A percentile compares a stretch with the other conserved stretches of the same genome.
Evolutionary conservation across 495 filamentous ascomycete genomes (phyloP).

Genomic region (Daldinia decipiens): DNA sequence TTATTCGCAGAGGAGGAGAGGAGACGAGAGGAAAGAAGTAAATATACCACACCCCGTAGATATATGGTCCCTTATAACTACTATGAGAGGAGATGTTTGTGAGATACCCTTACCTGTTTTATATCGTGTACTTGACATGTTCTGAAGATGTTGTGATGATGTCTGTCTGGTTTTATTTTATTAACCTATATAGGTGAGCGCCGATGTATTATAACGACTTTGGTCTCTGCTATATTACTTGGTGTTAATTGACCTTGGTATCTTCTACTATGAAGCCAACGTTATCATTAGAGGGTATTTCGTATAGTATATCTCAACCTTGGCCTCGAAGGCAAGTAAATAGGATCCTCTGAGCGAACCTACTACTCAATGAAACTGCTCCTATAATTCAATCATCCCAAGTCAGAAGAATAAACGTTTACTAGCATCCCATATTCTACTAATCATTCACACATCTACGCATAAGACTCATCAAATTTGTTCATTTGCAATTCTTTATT

Average conservation of each 20-base stretch:
- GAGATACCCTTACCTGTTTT: slow-evolving; percentile 6
- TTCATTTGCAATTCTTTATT: slow-evolving; percentile 1
- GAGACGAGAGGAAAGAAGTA: slow-evolving; percentile 9
- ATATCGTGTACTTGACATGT: not conserved
- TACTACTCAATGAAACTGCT: too few species aligned
- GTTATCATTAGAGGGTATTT: too few species aligned
- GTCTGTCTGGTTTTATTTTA: not conserved
- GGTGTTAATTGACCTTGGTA: too few species aligned
- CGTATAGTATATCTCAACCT: too few species aligned
- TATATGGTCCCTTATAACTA: slow-evolving; percentile 16
- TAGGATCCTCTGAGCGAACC: too few species aligned
- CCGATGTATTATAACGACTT: not conserved
- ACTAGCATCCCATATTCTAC: not conserved
- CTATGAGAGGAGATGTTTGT: slow-evolving; percentile 23
- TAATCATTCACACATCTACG: not conserved
- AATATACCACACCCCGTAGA: slow-evolving; percentile 11
- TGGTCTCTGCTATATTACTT: not conserved
- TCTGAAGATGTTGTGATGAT: not conserved
- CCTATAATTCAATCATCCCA: too few species aligned
- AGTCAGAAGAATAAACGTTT: too few species aligned
- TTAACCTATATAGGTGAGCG: not conserved
- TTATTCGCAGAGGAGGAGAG: slow-evolving; percentile 9
- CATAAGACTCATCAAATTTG: not conserved
- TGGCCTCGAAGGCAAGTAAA: too few species aligned
- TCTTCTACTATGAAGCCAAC: too few species aligned